Conservation (phyloP, 345 rosid species). For the Dipteronia dyeriana region DNA sequence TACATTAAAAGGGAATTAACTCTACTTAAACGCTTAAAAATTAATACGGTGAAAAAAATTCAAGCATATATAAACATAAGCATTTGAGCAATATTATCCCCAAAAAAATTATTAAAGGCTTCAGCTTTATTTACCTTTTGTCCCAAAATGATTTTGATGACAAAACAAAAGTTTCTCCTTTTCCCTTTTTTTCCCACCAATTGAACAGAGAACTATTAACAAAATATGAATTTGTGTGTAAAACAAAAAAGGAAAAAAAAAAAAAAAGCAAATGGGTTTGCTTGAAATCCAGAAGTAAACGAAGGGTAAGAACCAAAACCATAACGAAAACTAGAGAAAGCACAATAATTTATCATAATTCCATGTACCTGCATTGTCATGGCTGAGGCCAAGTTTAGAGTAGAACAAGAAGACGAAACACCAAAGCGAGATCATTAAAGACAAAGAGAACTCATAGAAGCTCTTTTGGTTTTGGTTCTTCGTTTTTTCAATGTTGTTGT, state of each 20-base stretch:
- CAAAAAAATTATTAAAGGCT: background rate
- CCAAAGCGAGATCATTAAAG: conserved; percentile 64
- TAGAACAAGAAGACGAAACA: conserved; percentile 61
- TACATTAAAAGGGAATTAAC: background rate
- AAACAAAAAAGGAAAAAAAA: background rate
- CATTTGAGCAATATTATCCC: background rate
- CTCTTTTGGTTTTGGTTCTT: conserved; percentile 14
- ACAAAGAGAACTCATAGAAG: conserved; percentile 52
- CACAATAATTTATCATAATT: background rate
- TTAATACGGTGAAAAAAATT: background rate
- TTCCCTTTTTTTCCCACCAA: conserved; percentile 21
- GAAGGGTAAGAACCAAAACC: background rate
- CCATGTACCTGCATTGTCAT: conserved; percentile 53
- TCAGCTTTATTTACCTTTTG: conserved; percentile 1
- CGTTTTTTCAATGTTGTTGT: background rate
- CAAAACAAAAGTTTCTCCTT: background rate
- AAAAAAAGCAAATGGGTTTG: conserved; percentile 11
- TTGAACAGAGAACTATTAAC: conserved; percentile 7
- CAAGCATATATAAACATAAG: background rate
- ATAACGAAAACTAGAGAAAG: background rate
- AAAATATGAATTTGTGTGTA: background rate
- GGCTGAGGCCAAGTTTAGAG: conserved; percentile 66
- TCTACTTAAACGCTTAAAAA: background rate
- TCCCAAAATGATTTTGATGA: background rate
- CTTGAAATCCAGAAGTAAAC: background rate